Conservation (phyloP, 306 rosid genomes). For the Vigna hirtella region DNA sequence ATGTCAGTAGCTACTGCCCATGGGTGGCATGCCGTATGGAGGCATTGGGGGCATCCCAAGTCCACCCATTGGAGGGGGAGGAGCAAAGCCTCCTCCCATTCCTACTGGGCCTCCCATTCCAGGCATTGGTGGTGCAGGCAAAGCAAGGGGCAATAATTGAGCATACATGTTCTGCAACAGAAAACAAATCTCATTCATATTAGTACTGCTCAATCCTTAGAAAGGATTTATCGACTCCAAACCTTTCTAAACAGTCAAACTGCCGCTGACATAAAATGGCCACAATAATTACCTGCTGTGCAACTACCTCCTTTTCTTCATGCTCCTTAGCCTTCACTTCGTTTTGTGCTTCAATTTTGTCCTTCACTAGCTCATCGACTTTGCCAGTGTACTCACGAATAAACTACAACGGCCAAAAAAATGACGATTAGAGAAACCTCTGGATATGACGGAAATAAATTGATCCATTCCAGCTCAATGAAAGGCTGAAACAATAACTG, state of each 20-base stretch:
- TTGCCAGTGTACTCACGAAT: constrained; percentile 97
- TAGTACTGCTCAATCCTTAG: not conserved
- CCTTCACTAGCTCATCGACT: constrained; percentile 93
- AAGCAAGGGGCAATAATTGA: constrained; percentile 95
- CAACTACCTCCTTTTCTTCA: constrained; percentile 92
- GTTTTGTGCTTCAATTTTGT: constrained; percentile 77
- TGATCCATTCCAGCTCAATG: constrained; percentile 18
- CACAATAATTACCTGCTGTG: constrained; percentile 79
- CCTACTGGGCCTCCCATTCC: constrained; percentile 85
- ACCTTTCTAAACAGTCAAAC: constrained; percentile 28
- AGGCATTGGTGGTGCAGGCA: constrained; percentile 99
- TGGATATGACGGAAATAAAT: constrained; percentile 26
- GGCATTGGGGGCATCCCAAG: constrained; percentile 99
- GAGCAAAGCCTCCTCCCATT: constrained; percentile 78
- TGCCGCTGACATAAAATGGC: not conserved
- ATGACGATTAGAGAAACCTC: constrained; percentile 20
- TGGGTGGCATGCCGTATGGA: constrained; percentile 97
- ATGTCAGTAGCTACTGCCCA: constrained; percentile 86
- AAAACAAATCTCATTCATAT: constrained; percentile 39
- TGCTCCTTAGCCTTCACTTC: constrained; percentile 85
- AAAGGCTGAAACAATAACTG: constrained; percentile 20
- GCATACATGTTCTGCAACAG: constrained; percentile 98
- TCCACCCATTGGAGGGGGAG: constrained; percentile 84
- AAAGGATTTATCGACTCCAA: not conserved
- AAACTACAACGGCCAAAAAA: constrained; percentile 56